Evolutionary conservation across 1,284 basidiomycete species (phyloP).

Genomic region (Tremellales sp.): DNA sequence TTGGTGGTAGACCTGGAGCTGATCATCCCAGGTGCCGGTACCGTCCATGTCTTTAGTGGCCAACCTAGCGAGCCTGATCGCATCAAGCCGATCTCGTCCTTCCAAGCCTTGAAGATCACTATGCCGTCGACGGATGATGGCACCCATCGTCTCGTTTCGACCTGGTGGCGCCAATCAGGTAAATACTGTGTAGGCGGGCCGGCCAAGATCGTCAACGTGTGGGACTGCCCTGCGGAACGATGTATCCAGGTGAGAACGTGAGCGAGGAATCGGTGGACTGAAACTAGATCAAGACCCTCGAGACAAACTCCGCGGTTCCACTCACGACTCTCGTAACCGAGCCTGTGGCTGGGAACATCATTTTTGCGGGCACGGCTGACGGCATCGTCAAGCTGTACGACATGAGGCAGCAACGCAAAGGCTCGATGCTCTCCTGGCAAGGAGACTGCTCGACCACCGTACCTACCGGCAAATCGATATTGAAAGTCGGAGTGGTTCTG

Average conservation of each 20-base stretch:
- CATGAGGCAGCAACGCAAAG: conserved; percentile 17
- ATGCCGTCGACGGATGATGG: neutral
- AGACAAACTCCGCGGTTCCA: conserved; percentile 13
- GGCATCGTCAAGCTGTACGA: conserved; percentile 34
- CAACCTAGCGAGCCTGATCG: conserved; percentile 14
- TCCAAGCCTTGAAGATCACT: conserved; percentile 25
- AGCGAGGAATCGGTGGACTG: neutral
- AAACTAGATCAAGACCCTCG: conserved; percentile 12
- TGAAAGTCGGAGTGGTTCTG: conserved; percentile 27
- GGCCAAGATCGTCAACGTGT: conserved; percentile 25
- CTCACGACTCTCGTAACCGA: conserved; percentile 31
- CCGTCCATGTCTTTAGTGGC: conserved; percentile 32
- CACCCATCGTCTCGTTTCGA: conserved; percentile 14
- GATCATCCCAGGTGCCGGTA: conserved; percentile 24
- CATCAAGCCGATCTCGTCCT: conserved; percentile 29
- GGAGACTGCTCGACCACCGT: neutral
- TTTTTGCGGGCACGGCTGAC: conserved; percentile 24
- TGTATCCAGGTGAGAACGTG: conserved; percentile 21
- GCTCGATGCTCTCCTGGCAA: conserved; percentile 19
- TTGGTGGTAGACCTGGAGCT: conserved; percentile 6
- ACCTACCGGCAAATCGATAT: conserved; percentile 8
- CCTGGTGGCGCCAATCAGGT: conserved; percentile 34
- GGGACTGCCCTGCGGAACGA: conserved; percentile 38
- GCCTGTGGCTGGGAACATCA: conserved; percentile 30
- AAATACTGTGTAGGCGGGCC: conserved; percentile 28